A percentile compares a stretch with the other conserved stretches of the same genome.
Evolutionary conservation across 225 moss, liverwort and hornwort genomes (phyloP).

Genomic region (Climacium dendroides): DNA sequence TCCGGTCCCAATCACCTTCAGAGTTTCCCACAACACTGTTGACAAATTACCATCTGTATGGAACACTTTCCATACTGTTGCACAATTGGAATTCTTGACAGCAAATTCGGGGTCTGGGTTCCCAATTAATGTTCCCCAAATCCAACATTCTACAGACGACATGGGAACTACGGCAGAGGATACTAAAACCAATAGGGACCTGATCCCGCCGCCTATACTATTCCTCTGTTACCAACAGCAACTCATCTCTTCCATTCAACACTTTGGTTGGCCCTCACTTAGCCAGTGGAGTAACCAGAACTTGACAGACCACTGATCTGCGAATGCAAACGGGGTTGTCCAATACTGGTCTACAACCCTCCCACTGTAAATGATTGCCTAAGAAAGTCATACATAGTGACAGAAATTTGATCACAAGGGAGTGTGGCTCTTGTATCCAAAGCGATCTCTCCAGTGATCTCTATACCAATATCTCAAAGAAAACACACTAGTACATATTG

Average conservation of each 20-base stretch:
- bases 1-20: conserved; percentile 37
- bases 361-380: no score
- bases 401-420: no score
- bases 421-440: no score
- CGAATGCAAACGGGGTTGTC: no score
- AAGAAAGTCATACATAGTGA: no score
- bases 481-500: not conserved
- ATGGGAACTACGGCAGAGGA: not conserved
- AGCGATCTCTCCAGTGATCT: no score
- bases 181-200: not conserved
- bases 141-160: not conserved
- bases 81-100: not conserved
- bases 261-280: no score
- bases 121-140: not conserved
- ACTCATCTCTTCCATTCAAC: no score
- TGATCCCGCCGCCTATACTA: not conserved
- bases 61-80: not conserved
- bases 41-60: not conserved
- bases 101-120: not conserved
- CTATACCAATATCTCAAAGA: not conserved
- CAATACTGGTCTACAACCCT: no score
- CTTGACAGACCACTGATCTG: no score
- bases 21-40: conserved; percentile 3
- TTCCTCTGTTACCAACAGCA: not conserved
- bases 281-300: no score